phyloP scores from a whole-genome alignment of 129 eudicot genomes.

The Artemisia argyi region DNA sequence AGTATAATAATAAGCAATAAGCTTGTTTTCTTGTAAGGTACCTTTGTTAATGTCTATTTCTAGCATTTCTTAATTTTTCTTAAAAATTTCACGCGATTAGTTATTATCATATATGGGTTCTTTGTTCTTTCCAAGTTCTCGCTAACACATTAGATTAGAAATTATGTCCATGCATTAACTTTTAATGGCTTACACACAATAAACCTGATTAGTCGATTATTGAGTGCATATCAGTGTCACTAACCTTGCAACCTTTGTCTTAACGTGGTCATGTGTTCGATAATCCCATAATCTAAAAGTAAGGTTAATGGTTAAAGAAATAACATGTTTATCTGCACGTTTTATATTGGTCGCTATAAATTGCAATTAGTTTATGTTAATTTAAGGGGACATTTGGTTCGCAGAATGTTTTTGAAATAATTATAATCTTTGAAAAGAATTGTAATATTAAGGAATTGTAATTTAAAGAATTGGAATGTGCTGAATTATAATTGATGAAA shows the following conservation, averaged over 20 bases:
- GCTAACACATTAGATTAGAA: constrained; percentile 37
- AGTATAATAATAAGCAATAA: constrained; percentile 31
- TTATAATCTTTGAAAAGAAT: too few relatives aligned
- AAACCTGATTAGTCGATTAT: constrained; percentile 21
- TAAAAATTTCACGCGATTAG: constrained; percentile 18
- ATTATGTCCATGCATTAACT: constrained; percentile 38
- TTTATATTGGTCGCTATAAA: too few relatives aligned
- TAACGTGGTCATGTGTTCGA: too few relatives aligned
- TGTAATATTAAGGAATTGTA: too few relatives aligned
- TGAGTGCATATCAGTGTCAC: constrained; percentile 16
- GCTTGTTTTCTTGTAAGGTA: constrained; percentile 38
- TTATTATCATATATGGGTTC: constrained; percentile 16
- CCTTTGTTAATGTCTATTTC: constrained; percentile 31
- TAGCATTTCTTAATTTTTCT: constrained; percentile 33
- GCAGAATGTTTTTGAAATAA: too few relatives aligned
- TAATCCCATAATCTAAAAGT: background rate
- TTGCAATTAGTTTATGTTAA: too few relatives aligned
- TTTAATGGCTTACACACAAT: constrained; percentile 27
- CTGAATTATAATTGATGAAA: too few relatives aligned
- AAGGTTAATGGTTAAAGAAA: too few relatives aligned
- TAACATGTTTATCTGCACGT: too few relatives aligned
- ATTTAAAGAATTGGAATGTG: too few relatives aligned
- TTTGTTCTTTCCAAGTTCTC: constrained; percentile 25
- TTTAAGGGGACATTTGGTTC: too few relatives aligned
- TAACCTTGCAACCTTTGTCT: background rate